These are phyloP conservation scores for Cudoniella acicularis DNA, from an alignment of 495 filamentous ascomycete genomes.

Conservation along the genomic window DNA sequence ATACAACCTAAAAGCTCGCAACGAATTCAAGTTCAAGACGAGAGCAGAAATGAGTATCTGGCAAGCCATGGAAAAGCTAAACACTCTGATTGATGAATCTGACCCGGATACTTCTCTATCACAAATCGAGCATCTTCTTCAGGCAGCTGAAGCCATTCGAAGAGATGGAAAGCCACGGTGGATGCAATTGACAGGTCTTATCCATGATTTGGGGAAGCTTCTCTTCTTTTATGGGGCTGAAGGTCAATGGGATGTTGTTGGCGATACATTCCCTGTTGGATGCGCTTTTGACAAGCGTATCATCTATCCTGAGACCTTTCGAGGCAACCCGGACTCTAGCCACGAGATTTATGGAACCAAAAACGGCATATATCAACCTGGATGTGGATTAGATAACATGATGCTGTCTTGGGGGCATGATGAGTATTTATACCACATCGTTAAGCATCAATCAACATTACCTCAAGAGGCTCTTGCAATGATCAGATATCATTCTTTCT, in stretches of 20 bases:
- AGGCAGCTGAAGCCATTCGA: constrained; percentile 82
- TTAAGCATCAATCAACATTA: constrained; percentile 71
- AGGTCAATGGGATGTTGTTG: constrained; percentile 91
- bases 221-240: constrained; percentile 78
- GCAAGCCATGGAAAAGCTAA: constrained; percentile 87
- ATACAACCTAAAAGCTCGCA: constrained; percentile 74
- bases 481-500: constrained; percentile 88
- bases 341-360: constrained; percentile 66
- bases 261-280: constrained; percentile 90
- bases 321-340: constrained; percentile 57
- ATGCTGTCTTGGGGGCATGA: constrained; percentile 93
- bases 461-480: constrained; percentile 81
- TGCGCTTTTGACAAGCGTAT: constrained; percentile 72
- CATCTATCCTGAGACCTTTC: constrained; percentile 76
- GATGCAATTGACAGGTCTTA: constrained; percentile 88
- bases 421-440: constrained; percentile 84
- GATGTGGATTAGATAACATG: constrained; percentile 76
- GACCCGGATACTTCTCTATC: constrained; percentile 83
- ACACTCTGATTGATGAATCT: constrained; percentile 82
- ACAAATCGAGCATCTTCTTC: constrained; percentile 84
- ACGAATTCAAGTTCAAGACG: constrained; percentile 61
- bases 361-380: constrained; percentile 72
- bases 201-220: constrained; percentile 87
- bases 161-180: constrained; percentile 86
- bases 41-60: constrained; percentile 78